A percentile compares a stretch with the other conserved stretches of the same genome.
Conservation (phyloP, 208 protist genomes). For the Angomonas deanei region DNA sequence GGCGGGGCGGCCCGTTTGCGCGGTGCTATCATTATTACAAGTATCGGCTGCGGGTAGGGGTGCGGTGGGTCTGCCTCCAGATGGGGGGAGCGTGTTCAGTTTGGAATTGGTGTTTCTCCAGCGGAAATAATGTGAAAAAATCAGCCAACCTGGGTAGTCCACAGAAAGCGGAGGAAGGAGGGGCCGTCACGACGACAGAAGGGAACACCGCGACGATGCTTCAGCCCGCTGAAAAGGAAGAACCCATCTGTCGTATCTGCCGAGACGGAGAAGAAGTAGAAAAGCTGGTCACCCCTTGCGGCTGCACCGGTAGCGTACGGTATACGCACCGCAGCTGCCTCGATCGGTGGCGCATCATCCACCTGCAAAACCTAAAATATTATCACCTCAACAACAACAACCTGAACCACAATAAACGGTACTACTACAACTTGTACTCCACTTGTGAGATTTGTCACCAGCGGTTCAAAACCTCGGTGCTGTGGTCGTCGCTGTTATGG, state of each 20-base stretch:
- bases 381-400: conserved; percentile 36
- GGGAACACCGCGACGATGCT: conserved; percentile 1
- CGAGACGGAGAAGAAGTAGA: conserved; percentile 44
- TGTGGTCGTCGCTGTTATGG: conserved; percentile 22
- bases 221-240: conserved; percentile 38
- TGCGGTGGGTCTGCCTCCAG: too few species aligned
- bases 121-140: too few species aligned
- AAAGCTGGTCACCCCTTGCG: conserved; percentile 62
- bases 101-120: too few species aligned
- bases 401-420: background rate
- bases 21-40: conserved; percentile 4
- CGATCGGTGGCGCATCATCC: conserved; percentile 52
- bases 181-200: background rate
- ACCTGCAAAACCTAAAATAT: conserved; percentile 52
- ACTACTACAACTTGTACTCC: conserved; percentile 21
- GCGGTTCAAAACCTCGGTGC: conserved; percentile 49
- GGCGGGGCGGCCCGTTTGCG: background rate
- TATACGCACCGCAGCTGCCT: conserved; percentile 75
- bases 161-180: too few species aligned
- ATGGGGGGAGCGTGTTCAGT: too few species aligned
- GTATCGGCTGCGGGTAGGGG: conserved; percentile 2
- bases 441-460: conserved; percentile 75
- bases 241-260: conserved; percentile 76
- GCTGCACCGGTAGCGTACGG: conserved; percentile 66
- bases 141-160: too few species aligned